These are phyloP conservation scores for Euphorbia celastroides DNA, from an alignment of 441 rosid species.

Conservation along the genomic window DNA sequence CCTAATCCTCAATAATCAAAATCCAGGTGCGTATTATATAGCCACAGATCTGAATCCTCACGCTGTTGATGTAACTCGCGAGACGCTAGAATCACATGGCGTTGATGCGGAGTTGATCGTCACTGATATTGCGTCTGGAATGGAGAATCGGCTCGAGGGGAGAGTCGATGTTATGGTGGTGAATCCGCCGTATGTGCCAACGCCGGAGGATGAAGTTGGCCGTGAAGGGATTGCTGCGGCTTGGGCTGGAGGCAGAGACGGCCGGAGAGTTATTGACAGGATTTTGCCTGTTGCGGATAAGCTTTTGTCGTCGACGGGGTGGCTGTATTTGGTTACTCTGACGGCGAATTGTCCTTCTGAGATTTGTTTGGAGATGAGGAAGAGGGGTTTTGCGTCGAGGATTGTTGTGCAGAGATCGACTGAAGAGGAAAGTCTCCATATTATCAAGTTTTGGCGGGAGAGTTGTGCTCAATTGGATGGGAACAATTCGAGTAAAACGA, in stretches of 20 bases:
- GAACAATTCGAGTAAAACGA: slow-evolving; percentile 26
- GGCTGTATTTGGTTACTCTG: slow-evolving; percentile 84
- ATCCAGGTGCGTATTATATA: slow-evolving; percentile 37
- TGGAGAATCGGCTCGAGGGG: slow-evolving; percentile 62
- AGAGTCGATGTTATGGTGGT: slow-evolving; percentile 79
- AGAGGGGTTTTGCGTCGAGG: slow-evolving; percentile 61
- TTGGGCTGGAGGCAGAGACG: slow-evolving; percentile 98
- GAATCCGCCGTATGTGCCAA: slow-evolving; percentile 95
- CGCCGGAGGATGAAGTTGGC: slow-evolving; percentile 90
- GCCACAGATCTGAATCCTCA: slow-evolving; percentile 73
- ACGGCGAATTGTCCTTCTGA: slow-evolving; percentile 63
- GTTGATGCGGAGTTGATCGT: slow-evolving; percentile 60
- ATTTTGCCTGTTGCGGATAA: slow-evolving; percentile 66
- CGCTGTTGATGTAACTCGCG: slow-evolving; percentile 55
- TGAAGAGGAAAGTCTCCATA: slow-evolving; percentile 83
- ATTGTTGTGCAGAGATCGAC: slow-evolving; percentile 87
- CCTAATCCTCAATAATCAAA: slow-evolving; percentile 52
- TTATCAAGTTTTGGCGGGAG: slow-evolving; percentile 87
- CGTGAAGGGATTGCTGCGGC: slow-evolving; percentile 72
- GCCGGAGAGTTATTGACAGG: slow-evolving; percentile 67
- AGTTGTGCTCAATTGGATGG: slow-evolving; percentile 21
- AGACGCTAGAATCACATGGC: slow-evolving; percentile 68
- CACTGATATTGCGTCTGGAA: slow-evolving; percentile 55
- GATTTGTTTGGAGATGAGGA: slow-evolving; percentile 65
- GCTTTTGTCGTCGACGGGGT: slow-evolving; percentile 68